Base-by-base conservation (phyloP, 768 basidiomycete genomes). In the Macrolepiota fuliginosa region DNA sequence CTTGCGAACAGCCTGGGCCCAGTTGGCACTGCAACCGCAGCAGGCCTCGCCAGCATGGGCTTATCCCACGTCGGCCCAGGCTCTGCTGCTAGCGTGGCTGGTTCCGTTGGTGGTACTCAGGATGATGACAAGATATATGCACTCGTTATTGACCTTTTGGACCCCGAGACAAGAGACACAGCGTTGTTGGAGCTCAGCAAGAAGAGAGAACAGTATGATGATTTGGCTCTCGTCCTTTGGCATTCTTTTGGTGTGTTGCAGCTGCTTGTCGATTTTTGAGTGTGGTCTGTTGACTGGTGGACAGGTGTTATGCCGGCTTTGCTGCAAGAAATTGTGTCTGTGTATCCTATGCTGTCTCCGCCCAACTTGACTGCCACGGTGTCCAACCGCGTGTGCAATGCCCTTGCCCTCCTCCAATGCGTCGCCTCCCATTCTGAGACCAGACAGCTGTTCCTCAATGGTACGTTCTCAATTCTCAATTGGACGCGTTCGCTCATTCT, bases 141-240 rank as follows among this genome's bases (percentile, higher is more conserved):
- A 11, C 83, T 98, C 56, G 95, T 98, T 62, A 87, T 94, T 66
- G 92, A 96, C 61, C 77, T 96, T 27, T 83, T 91, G 80, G 89
- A 93, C 69, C 87, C 90, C 1, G 83, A 79, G 58, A 85, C 89
- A n/a, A 83, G 96, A 64, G 97, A 99, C 71, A 82, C 82, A 1
- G 96, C 97, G 1, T 79, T 99, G 53, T 81, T 98, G 57, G 97
- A 99, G 77, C 81, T 99, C 69, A 96, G 94, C 78, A 98, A 99
- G 83, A 98, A 98, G 80, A 81, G 97, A 64, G 97, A 98, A 76
- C 96, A 98, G 75, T 98, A 96, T 71, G 97, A 99, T 72, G 96
- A 99, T 76, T 86, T 99, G 50, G 97, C 97, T 1, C 83, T 98
- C 46, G 92, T 99, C 25, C 82, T 99, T 6, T 99, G 97, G 97